phyloP scores from a whole-genome alignment of 2,329 filamentous ascomycete genomes.

The Tolypocladium capitatum region DNA sequence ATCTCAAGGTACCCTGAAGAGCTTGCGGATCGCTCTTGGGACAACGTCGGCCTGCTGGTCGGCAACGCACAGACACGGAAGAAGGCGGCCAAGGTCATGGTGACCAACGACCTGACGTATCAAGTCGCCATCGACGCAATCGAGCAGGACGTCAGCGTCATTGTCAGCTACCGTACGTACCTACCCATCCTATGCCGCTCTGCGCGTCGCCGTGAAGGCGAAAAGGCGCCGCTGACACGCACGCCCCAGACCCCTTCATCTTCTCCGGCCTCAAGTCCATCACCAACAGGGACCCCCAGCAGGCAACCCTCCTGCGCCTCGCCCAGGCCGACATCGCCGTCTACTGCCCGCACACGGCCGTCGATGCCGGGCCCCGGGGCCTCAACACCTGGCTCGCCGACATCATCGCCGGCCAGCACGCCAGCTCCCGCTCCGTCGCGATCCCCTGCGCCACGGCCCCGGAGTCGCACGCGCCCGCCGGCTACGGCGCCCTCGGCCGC shows the following conservation, averaged over 20 bases:
- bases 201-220: too few relatives aligned
- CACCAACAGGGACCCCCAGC: constrained; percentile 73
- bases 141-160: constrained; percentile 56
- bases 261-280: constrained; percentile 86
- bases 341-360: constrained; percentile 89
- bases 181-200: not conserved
- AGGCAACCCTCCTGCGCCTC: constrained; percentile 69
- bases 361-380: constrained; percentile 74
- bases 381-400: constrained; percentile 92
- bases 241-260: constrained; percentile 71
- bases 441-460: constrained; percentile 31
- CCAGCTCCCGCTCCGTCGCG: constrained; percentile 27
- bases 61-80: constrained; percentile 25
- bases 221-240: not conserved
- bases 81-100: constrained; percentile 27
- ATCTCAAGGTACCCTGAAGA: constrained; percentile 68
- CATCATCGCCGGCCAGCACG: constrained; percentile 50
- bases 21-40: constrained; percentile 80
- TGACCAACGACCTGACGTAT: constrained; percentile 81
- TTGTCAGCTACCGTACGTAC: constrained; percentile 71
- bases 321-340: constrained; percentile 83
- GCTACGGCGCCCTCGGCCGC: constrained; percentile 38
- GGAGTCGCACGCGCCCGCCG: constrained; percentile 30
- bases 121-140: constrained; percentile 87
- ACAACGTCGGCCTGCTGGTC: constrained; percentile 82